phyloP scores from a whole-genome alignment of 805 yeast species.

The Wickerhamiella bombiphila region DNA sequence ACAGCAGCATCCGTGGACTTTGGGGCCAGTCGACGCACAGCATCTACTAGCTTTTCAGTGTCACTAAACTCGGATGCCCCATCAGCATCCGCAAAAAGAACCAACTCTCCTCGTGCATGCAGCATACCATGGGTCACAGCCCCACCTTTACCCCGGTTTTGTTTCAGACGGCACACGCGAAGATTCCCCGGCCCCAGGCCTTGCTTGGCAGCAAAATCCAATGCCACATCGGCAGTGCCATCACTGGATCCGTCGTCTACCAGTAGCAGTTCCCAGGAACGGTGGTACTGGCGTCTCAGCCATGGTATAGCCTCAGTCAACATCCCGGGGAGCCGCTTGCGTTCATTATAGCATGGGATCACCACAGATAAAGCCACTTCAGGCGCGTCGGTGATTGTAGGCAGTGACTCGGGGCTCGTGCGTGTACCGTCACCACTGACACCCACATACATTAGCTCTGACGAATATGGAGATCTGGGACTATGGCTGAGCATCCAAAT shows the following conservation, averaged over 20 bases:
- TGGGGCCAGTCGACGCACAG: constrained; percentile 27
- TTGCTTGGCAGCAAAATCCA: constrained; percentile 36
- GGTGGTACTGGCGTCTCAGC: constrained; percentile 27
- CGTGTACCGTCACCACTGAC: constrained; percentile 24
- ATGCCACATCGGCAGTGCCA: constrained; percentile 58
- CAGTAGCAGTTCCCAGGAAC: constrained; percentile 57
- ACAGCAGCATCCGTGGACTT: constrained; percentile 22
- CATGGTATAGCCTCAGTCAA: constrained; percentile 31
- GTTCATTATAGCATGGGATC: constrained; percentile 90
- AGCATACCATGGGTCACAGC: constrained; percentile 91
- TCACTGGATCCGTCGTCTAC: constrained; percentile 90
- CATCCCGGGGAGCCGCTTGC: constrained; percentile 41
- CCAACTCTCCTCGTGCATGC: constrained; percentile 54
- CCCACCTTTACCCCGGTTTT: constrained; percentile 90
- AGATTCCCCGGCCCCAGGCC: constrained; percentile 44
- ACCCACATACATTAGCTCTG: constrained; percentile 41
- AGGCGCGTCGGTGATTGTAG: constrained; percentile 19
- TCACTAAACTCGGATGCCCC: constrained; percentile 83
- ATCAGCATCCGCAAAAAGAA: constrained; percentile 92
- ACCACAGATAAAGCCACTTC: constrained; percentile 54
- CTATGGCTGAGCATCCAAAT: constrained; percentile 42
- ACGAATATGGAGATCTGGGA: constrained; percentile 41
- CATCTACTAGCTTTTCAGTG: constrained; percentile 34
- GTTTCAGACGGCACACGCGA: constrained; percentile 51
- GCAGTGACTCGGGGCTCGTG: constrained; percentile 25